These are phyloP conservation scores for Claviceps cyperi DNA, from an alignment of 2,329 filamentous ascomycete species.

Conservation along the genomic window DNA sequence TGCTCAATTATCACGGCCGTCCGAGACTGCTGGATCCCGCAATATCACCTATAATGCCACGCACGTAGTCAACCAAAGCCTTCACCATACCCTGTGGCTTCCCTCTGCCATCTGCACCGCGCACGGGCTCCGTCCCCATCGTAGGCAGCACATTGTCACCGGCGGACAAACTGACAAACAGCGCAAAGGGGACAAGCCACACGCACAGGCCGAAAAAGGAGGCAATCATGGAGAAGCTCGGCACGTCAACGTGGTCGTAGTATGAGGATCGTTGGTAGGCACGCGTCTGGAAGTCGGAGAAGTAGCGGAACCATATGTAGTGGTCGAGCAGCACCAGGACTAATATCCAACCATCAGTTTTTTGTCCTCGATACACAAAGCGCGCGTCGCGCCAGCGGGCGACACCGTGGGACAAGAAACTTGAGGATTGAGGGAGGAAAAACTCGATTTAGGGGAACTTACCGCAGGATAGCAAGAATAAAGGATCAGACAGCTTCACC, in stretches of 20 bases:
- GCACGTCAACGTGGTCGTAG: constrained; percentile 50
- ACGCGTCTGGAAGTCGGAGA: constrained; percentile 49
- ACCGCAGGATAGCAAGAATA: constrained; percentile 77
- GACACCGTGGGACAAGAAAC: not conserved
- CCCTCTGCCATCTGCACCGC: constrained; percentile 30
- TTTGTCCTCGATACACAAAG: not conserved
- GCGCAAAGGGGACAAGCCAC: constrained; percentile 87
- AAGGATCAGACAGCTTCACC: constrained; percentile 73
- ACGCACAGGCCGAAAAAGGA: constrained; percentile 94
- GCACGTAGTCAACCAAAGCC: constrained; percentile 44
- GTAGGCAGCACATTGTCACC: constrained; percentile 90
- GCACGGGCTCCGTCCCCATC: constrained; percentile 55
- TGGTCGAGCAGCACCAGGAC: constrained; percentile 79
- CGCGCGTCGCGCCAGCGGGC: not conserved
- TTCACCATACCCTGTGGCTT: constrained; percentile 53
- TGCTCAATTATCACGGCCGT: constrained; percentile 7
- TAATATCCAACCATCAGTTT: constrained; percentile 17
- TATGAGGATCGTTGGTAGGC: constrained; percentile 45
- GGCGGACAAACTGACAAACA: constrained; percentile 88
- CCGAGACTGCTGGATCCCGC: constrained; percentile 15
- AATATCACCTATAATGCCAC: constrained; percentile 36
- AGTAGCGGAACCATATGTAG: constrained; percentile 91
- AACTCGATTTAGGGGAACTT: not conserved
- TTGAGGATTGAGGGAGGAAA: not conserved
- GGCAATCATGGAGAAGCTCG: constrained; percentile 84